Conservation (phyloP, 164 flowering plant species). For the Liquidambar formosana region DNA sequence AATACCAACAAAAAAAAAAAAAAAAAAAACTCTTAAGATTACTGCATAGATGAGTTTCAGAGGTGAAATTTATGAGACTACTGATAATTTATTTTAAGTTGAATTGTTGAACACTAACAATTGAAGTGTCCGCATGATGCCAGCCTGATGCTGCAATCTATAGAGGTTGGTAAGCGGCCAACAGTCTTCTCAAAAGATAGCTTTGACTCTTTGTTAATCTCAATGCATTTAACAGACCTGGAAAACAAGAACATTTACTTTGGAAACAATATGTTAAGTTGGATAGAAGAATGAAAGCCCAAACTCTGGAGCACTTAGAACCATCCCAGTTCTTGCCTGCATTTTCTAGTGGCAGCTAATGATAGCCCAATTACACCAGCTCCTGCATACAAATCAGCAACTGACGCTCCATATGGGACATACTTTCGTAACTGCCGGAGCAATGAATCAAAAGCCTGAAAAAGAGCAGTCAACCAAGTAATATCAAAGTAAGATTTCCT, state of each 20-base stretch:
- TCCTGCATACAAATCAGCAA: conserved; percentile 94
- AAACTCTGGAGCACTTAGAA: background rate
- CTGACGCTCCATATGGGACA: conserved; percentile 83
- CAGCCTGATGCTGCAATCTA: conserved; percentile 83
- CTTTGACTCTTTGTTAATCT: conserved; percentile 89
- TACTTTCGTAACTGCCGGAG: conserved; percentile 80
- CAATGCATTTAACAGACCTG: conserved; percentile 90
- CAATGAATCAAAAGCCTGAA: conserved; percentile 93
- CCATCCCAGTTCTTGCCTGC: conserved; percentile 59
- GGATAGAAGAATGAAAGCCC: background rate
- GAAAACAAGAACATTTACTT: conserved; percentile 9
- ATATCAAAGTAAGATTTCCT: conserved; percentile 4
- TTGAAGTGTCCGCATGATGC: conserved; percentile 90
- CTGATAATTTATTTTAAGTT: background rate
- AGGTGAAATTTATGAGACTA: background rate
- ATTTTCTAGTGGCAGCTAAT: conserved; percentile 72
- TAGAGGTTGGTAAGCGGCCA: conserved; percentile 61
- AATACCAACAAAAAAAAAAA: background rate
- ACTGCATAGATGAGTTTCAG: background rate
- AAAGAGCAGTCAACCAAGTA: background rate
- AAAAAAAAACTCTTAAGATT: background rate
- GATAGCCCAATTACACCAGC: conserved; percentile 96
- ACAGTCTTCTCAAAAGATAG: conserved; percentile 83
- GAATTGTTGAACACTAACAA: conserved; percentile 41
- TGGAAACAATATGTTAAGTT: background rate